Evolutionary conservation across 495 filamentous ascomycete species (phyloP).

Genomic region (Bacidia gigantensis): DNA sequence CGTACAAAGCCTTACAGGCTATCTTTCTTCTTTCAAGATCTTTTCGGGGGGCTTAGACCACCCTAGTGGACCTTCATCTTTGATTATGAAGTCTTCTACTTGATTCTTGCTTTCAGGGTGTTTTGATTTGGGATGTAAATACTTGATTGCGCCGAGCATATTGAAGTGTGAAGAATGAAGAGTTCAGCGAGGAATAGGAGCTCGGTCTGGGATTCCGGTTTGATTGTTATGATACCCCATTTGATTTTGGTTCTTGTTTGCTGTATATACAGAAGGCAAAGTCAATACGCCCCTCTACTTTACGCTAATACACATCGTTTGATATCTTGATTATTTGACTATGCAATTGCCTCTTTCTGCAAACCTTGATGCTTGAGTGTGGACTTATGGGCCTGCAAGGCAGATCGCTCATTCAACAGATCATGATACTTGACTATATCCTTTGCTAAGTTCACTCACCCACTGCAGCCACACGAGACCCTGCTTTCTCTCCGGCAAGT

Average conservation of each 20-base stretch:
- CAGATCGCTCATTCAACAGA: too few species aligned
- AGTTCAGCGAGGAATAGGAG: neutral
- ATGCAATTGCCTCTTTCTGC: too few species aligned
- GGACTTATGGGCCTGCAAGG: too few species aligned
- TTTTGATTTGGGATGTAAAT: too few species aligned
- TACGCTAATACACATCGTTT: neutral
- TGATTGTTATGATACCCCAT: slow-evolving; percentile 1
- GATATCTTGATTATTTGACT: neutral
- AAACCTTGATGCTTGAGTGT: too few species aligned
- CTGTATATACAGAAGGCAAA: neutral
- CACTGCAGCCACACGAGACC: too few species aligned
- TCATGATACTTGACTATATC: too few species aligned
- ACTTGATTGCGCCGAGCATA: too few species aligned
- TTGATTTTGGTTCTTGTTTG: neutral
- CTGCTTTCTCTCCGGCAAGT: too few species aligned
- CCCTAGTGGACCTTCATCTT: neutral
- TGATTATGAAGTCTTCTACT: neutral
- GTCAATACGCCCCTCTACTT: neutral
- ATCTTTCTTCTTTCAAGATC: slow-evolving; percentile 1
- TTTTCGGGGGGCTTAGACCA: neutral
- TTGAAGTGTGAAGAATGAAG: too few species aligned
- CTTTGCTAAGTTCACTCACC: too few species aligned
- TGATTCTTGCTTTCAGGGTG: neutral
- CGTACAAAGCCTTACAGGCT: neutral
- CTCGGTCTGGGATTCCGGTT: neutral